A percentile compares a stretch with the other conserved stretches of the same genome.
Evolutionary conservation across 1,139 yeast species (phyloP).

Genomic region (Starmera stellimalicola): DNA sequence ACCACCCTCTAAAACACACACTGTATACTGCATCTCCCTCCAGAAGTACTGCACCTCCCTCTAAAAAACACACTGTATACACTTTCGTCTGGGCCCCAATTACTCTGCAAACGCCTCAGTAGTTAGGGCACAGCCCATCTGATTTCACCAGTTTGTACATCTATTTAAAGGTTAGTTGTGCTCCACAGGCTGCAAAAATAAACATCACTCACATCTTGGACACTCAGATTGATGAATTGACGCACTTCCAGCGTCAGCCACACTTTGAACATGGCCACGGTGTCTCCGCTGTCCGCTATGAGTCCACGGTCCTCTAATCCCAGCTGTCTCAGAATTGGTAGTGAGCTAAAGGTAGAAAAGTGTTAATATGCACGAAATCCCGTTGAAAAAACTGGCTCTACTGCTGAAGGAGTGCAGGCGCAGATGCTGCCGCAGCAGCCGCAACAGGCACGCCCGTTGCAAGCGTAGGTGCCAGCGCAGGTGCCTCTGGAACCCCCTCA

Average conservation of each 20-base stretch:
- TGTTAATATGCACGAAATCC: no score
- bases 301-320: constrained; percentile 65
- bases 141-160: constrained; percentile 45
- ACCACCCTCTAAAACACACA: no score
- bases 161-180: constrained; percentile 13
- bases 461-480: no score
- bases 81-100: no score
- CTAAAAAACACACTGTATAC: no score
- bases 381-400: constrained; percentile 6
- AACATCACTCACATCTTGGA: constrained; percentile 72
- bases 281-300: constrained; percentile 47
- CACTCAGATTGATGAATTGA: constrained; percentile 74
- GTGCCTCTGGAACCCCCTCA: constrained; percentile 34
- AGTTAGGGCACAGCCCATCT: constrained; percentile 54
- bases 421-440: no score
- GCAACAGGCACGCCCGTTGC: no score
- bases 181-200: no score
- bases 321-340: constrained; percentile 80
- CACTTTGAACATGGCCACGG: constrained; percentile 74
- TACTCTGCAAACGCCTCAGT: constrained; percentile 22
- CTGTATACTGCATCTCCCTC: no score
- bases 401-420: constrained; percentile 3
- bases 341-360: constrained; percentile 63
- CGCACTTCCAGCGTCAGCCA: constrained; percentile 89
- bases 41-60: no score